Percentiles rank a stretch among this genome's conserved stretches.
Evolutionary conservation across 2,329 filamentous ascomycete species (phyloP).

Genomic region (Arthroderma sp.): DNA sequence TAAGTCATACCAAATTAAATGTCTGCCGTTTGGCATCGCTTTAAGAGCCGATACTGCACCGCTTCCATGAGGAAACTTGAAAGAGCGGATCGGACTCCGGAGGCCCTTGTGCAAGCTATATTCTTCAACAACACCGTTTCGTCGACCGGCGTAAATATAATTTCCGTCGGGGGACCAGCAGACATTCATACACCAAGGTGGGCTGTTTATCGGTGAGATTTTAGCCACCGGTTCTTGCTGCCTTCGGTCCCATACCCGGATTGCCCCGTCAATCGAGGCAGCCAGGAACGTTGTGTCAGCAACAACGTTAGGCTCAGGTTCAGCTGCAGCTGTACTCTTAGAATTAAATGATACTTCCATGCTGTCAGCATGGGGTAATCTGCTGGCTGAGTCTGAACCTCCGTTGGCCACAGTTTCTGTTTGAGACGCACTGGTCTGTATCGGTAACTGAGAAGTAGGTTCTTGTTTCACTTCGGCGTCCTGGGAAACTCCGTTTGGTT

Average conservation of each 20-base stretch:
- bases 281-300: conserved; percentile 69
- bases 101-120: conserved; percentile 73
- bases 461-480: conserved; percentile 1
- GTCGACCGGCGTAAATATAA: conserved; percentile 78
- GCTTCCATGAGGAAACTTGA: conserved; percentile 80
- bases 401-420: conserved; percentile 13
- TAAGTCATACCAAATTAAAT: conserved; percentile 62
- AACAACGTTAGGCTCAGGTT: conserved; percentile 37
- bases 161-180: conserved; percentile 96
- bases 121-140: conserved; percentile 90
- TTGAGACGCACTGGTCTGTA: not conserved
- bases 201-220: conserved; percentile 61
- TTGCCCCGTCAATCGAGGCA: conserved; percentile 43
- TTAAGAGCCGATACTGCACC: conserved; percentile 78
- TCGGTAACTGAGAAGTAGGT: not conserved
- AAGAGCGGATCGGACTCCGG: conserved; percentile 59
- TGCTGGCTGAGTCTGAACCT: conserved; percentile 23
- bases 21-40: conserved; percentile 83
- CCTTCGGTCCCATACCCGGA: conserved; percentile 42
- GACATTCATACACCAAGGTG: conserved; percentile 94
- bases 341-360: conserved; percentile 17
- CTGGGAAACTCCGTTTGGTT: conserved; percentile 12
- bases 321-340: conserved; percentile 10
- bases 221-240: conserved; percentile 63
- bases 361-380: conserved; percentile 31